Base-by-base conservation (phyloP, 2,329 filamentous ascomycete species). In the Trichoderma sp. region DNA sequence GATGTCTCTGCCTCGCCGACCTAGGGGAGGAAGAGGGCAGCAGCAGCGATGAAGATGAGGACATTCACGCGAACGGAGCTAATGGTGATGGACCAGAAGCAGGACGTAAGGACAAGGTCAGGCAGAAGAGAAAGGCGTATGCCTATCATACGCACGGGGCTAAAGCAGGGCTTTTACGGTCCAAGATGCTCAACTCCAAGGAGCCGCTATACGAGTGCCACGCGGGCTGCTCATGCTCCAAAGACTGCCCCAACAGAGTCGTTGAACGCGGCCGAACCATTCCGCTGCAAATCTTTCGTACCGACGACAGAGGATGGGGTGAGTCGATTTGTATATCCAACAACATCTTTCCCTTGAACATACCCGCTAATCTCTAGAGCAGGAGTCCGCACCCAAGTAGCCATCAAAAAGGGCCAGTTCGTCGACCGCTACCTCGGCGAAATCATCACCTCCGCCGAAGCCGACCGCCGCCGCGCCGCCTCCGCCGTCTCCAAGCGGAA, bases 191-290 rank as follows among this genome's bases (percentile, higher is more conserved):
- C 14, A 76, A 84, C 28, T 89, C 87, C 30, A 84, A 87, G 51
- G 80, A 86, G 39, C 88, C 91, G 0, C 92, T 97, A 71, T 95
- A 95, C 80, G 93, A 97, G 77, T 97, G 93, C 78, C 93, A 96
- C 76, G 83, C 86, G 2, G 87, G 86, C 9, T 97, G 93, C 80
- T 83, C 81, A 3, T 97, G 93, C 76, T 86, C 86, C 3, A 78
- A 80, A 0, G 75, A 82, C 21, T 97, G 93, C 76, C 90, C 91
- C 1, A 95, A 94, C 77, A 86, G 92, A 6, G 90, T 95, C 0
- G 93, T 96, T 0, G 92, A 94, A 77, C 86, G 91, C 63, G 93
- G 93, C 0, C 85, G 93, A 3, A 88, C 86, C 60, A 84, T 96
- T 0, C 87, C 90, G 2, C 82, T 97, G 2, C 89, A 94, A 76